Base-by-base conservation (phyloP, 2,329 filamentous ascomycete genomes). In the Rhynchosporium agropyri region DNA sequence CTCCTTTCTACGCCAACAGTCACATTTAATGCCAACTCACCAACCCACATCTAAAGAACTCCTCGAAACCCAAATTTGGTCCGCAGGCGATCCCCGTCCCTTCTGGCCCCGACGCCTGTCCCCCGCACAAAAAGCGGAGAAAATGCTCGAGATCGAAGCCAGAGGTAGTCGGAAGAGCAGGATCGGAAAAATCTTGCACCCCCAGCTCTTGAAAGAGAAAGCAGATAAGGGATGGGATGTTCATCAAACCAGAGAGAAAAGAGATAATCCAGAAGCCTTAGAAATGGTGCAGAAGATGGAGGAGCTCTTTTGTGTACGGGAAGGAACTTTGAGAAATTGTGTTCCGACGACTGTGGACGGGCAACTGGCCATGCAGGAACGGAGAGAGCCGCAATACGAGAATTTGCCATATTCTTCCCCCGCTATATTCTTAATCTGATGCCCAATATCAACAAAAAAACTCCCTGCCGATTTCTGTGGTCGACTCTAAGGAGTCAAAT, bases 101-200 rank as follows among this genome's bases (percentile, higher is more conserved):
- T 80, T 83, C 58, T 80, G 78, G 73, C 77, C 76, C 0, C 77
- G 79, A 50, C 74, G 74, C 1, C 77, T 77, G 50, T 77, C 80
- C 0, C 69, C 77, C 3, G 73, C 74, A 20, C 86, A 83, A 83
- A 74, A 79, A 56, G 71, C 68, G 13, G 71, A 73, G 15, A 87
- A 85, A 64, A 75, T 78, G 40, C 69, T 71, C 0, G 83, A 87
- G 62, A 84, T 87, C 36, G 69, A 74, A 45, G 72, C 71, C 1
- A 80, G 84, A 1, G 79, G 79, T 4, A 76, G 75, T 3, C 77
- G 81, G 20, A 87, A 87, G 66, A 74, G 71, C 4, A 81, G 80
- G 66, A 81, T 83, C 53, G 82, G 83, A 13, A 69, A 63, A 20
- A 48, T 66, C 1, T 46, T 73, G 9, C 67, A 60, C 9, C 40